Base-by-base conservation (phyloP, 169 alveolate genomes). In the Eimeria praecox region DNA sequence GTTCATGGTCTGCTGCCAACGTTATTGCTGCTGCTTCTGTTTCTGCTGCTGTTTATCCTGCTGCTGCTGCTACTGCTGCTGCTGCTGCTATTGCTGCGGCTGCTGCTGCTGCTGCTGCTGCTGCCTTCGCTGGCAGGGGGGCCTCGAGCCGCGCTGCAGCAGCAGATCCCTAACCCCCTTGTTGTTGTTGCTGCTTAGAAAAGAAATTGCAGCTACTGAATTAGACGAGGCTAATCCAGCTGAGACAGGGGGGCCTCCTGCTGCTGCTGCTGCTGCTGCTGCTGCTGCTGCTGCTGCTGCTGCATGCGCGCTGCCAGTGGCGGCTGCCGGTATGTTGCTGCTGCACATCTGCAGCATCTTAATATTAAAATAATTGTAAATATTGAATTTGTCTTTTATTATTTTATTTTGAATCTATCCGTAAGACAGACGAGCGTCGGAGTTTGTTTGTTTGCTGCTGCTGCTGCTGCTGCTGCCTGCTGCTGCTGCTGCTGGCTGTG, bases 211-310 rank as follows among this genome's bases (percentile, higher is more conserved):
- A 18, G 64, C 14, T 9, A 24, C 0, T 3, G 20, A 77, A 40
- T 3, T 40, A 77, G 6, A 9, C 87, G 38, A 14, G 87, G 1
- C 62, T 33, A 33, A 56, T 5, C 24, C 62, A 2, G 59, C 87
- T 77, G 59, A 77, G 59, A 40, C 33, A 77, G 42, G 62, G 38
- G 22, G 56, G 20, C n/a, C n/a, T 16, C 10, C 85, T 38, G 27
- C 85, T 75, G 1, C 85, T 35, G 46, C 85, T 38, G 46, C 85
- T 38, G 87, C 87, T 16, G 87, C 38, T 5, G 87, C 87, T 16
- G 87, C 62, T 0, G 87, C 87, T 77, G 87, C 87, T 77, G 62
- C 38, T 40, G 87, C 87, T 77, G 87, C 87, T 77, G 87, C 87
- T 77, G 87, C 87, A 77, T 77, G 87, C 54, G 62, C 24, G 59